Evolutionary conservation across 495 filamentous ascomycete genomes (phyloP).

Genomic region (Aeminium ludgeri): DNA sequence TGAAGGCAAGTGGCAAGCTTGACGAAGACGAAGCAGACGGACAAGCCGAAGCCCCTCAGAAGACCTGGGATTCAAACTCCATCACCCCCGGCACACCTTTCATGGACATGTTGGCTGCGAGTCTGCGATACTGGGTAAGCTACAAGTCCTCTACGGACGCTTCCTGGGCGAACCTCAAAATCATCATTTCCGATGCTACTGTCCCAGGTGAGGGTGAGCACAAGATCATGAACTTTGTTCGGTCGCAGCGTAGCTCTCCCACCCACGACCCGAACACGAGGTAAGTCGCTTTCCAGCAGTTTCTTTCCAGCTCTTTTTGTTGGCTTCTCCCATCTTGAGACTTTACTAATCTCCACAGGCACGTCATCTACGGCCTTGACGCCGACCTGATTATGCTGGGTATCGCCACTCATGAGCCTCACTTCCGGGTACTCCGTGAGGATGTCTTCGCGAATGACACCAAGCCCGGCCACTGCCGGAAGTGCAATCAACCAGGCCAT

Average conservation of each 20-base stretch:
- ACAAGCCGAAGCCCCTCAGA: slow-evolving; percentile 51
- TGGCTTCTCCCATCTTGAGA: slow-evolving; percentile 2
- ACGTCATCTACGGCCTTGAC: slow-evolving; percentile 33
- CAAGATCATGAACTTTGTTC: slow-evolving; percentile 98
- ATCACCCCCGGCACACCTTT: slow-evolving; percentile 98
- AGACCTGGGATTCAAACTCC: slow-evolving; percentile 94
- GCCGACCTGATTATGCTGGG: slow-evolving; percentile 99
- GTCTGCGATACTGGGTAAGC: slow-evolving; percentile 83
- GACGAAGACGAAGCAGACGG: slow-evolving; percentile 39
- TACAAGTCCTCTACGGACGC: slow-evolving; percentile 97
- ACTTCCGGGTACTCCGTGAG: slow-evolving; percentile 92
- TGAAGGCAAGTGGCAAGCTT: slow-evolving; percentile 42
- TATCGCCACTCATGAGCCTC: slow-evolving; percentile 88
- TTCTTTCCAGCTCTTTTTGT: slow-evolving; percentile 1
- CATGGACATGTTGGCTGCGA: slow-evolving; percentile 90
- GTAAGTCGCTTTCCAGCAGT: slow-evolving; percentile 75
- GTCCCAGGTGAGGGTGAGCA: slow-evolving; percentile 97
- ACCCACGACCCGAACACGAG: slow-evolving; percentile 92
- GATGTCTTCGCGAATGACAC: slow-evolving; percentile 89
- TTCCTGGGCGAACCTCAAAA: slow-evolving; percentile 88
- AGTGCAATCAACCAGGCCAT: slow-evolving; percentile 86
- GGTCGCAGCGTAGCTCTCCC: slow-evolving; percentile 76
- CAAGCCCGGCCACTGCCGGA: slow-evolving; percentile 58
- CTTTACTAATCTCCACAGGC: slow-evolving; percentile 9
- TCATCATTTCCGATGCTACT: slow-evolving; percentile 95